phyloP scores from a whole-genome alignment of 2,329 filamentous ascomycete species.

The Aureobasidium sp. region DNA sequence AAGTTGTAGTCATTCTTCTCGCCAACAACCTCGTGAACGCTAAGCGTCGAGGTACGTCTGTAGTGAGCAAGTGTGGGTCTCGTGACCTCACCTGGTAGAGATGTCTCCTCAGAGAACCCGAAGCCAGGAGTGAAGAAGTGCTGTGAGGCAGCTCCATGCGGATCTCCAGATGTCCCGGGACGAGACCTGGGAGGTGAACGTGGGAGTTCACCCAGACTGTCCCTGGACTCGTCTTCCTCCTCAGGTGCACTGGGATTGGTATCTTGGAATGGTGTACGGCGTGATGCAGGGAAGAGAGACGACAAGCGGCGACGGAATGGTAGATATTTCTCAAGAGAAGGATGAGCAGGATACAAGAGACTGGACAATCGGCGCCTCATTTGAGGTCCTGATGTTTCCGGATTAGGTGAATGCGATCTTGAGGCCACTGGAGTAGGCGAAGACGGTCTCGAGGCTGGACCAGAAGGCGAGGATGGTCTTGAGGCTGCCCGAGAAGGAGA shows the following conservation, averaged over 20 bases:
- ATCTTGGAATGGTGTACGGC: not conserved
- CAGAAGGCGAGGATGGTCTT: slow-evolving; percentile 21
- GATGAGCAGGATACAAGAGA: not conserved
- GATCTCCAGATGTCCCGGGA: not conserved
- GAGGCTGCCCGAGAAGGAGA: slow-evolving; percentile 23
- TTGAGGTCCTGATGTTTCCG: slow-evolving; percentile 18
- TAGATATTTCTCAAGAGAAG: not conserved
- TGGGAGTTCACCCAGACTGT: not conserved
- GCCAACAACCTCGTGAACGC: slow-evolving; percentile 49
- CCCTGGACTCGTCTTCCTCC: not conserved
- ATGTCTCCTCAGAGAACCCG: not conserved
- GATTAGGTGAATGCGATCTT: slow-evolving; percentile 18
- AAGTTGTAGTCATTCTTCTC: slow-evolving; percentile 54
- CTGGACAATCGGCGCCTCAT: not conserved
- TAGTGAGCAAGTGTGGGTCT: not conserved
- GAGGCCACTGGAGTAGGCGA: slow-evolving; percentile 5
- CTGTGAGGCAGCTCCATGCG: not conserved
- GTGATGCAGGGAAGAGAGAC: not conserved
- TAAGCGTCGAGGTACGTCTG: slow-evolving; percentile 28
- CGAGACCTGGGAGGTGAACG: not conserved
- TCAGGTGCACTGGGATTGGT: not conserved
- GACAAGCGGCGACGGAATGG: not conserved
- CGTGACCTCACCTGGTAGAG: not conserved
- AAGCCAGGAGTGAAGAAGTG: not conserved
- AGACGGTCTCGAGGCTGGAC: slow-evolving; percentile 18